Evolutionary conservation across 352 stramenopile genomes (phyloP), one percentile per base, ranked within the genome.

Genomic region (Phytophthora sp.): DNA sequence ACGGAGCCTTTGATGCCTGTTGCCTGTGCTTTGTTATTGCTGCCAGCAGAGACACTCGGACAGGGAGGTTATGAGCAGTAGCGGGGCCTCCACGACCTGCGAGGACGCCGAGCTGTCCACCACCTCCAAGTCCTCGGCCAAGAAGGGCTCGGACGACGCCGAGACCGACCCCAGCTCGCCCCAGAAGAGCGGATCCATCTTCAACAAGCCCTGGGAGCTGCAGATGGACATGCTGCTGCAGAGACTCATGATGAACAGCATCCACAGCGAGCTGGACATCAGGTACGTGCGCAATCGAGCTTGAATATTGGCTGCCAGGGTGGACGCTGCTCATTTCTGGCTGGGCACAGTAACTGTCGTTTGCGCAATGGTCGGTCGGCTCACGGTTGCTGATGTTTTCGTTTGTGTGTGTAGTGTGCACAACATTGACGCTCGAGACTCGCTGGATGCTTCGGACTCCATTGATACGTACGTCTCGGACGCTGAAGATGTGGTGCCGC

Each of bases 181-280:
- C 13, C 43, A 43, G 42, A 54, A 46, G 28, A 37, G 24, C 13
- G 24, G 12, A 4, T 68, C 67, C 1, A 26, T 69, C 31, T 56
- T 50, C 8, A 71, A 75, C 50, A 90, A 89, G 60, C 80, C 77
- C 4, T 95, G 87, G 87, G 87, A 95, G 57, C 60, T 92, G 43
- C 84, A 94, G 55, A 93, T 95, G 87, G 87, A 94, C 54, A 76
- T 90, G 61, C 37, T 95, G 24, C 76, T 95, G 32, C 87, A 95
- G 67, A 78, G 76, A 35, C 78, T 95, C 50, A 95, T 95, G 87
- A 72, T 81, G 48, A 95, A 90, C 60, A 93, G 84, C 54, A 73
- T 94, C 13, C 79, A 92, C 60, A 77, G 56, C 35, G 79, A 92
- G 10, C 58, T 73, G 11, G 82, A 94, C 60, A 92, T 93, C 48